Conservation (phyloP, 306 rosid genomes). For the Comarum palustre region DNA sequence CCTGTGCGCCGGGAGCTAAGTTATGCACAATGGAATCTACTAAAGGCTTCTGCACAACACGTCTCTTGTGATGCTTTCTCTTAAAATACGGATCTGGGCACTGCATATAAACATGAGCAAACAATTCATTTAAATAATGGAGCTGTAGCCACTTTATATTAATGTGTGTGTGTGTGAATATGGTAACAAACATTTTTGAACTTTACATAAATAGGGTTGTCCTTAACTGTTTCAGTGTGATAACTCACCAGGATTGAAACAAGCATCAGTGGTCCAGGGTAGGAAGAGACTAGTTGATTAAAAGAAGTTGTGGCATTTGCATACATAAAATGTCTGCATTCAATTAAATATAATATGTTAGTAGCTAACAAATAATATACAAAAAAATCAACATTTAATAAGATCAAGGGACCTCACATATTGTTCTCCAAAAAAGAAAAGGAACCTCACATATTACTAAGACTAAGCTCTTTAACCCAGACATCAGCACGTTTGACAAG, state of each 20-base stretch:
- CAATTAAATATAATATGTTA: constrained; percentile 20
- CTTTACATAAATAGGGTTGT: not conserved
- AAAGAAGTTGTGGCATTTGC: constrained; percentile 86
- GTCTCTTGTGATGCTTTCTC: constrained; percentile 79
- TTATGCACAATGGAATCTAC: constrained; percentile 53
- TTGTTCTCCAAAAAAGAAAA: constrained; percentile 26
- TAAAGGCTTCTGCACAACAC: constrained; percentile 80
- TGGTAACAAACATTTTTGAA: not conserved
- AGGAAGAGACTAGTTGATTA: constrained; percentile 59
- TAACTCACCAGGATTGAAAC: constrained; percentile 82
- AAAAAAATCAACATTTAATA: constrained; percentile 15
- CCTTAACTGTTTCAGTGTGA: constrained; percentile 2
- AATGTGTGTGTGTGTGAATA: too few species aligned
- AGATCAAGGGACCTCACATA: constrained; percentile 48
- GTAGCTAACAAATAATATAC: constrained; percentile 10
- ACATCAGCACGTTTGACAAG: constrained; percentile 70
- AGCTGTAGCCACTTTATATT: not conserved
- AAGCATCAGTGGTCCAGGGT: constrained; percentile 75
- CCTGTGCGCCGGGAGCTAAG: constrained; percentile 71
- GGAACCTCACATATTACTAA: constrained; percentile 64
- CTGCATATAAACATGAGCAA: constrained; percentile 43
- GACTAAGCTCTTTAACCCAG: constrained; percentile 82
- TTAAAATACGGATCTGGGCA: constrained; percentile 98
- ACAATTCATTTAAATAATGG: constrained; percentile 14
- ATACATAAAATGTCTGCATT: constrained; percentile 71